These are phyloP conservation scores for Fusarium odoratissimum DNA, from an alignment of 2,329 filamentous ascomycete genomes.

Conservation along the genomic window DNA sequence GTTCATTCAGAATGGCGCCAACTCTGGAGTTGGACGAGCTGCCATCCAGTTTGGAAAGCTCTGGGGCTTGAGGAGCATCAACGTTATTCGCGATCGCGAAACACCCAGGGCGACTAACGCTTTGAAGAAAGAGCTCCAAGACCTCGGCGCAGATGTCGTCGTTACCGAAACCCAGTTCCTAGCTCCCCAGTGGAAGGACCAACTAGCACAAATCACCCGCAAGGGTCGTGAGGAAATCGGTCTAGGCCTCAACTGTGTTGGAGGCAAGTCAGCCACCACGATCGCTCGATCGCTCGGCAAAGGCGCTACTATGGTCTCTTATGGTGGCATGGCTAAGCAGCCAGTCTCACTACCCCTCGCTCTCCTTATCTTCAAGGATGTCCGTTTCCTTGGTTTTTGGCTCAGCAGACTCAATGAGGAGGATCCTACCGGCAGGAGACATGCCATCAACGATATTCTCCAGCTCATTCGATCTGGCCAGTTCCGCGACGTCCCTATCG, in stretches of 20 bases:
- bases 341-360: conserved; percentile 84
- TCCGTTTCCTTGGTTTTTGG: conserved; percentile 94
- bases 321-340: conserved; percentile 94
- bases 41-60: conserved; percentile 87
- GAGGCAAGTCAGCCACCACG: conserved; percentile 83
- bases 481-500: conserved; percentile 86
- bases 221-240: conserved; percentile 77
- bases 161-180: conserved; percentile 67
- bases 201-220: conserved; percentile 73
- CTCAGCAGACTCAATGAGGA: conserved; percentile 87
- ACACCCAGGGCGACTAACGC: conserved; percentile 72
- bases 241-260: conserved; percentile 92
- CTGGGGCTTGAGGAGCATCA: conserved; percentile 93
- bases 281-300: conserved; percentile 79
- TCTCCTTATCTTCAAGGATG: conserved; percentile 91
- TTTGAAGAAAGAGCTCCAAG: conserved; percentile 63
- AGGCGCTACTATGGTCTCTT: conserved; percentile 84
- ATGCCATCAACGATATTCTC: conserved; percentile 87
- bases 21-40: conserved; percentile 89
- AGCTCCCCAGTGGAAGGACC: conserved; percentile 69
- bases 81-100: conserved; percentile 81
- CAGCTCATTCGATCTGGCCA: conserved; percentile 77
- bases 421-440: conserved; percentile 77
- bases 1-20: conserved; percentile 98
- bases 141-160: conserved; percentile 68